Evolutionary conservation across 768 basidiomycete genomes (phyloP).

Genomic region (Tulasnella sp.): DNA sequence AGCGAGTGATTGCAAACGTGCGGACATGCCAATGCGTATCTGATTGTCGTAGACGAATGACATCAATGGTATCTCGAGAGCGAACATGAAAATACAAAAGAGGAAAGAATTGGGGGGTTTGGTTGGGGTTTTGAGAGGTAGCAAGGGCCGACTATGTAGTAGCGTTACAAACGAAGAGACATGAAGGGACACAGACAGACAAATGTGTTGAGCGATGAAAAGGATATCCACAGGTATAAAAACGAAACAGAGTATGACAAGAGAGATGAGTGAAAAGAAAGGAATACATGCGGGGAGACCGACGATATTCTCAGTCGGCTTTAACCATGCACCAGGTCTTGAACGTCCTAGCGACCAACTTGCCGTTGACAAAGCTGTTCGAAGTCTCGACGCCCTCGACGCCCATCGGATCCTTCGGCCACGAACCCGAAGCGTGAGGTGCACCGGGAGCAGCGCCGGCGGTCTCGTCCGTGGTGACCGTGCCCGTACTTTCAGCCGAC

Average conservation of each 20-base stretch:
- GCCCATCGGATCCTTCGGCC: background rate
- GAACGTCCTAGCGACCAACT: background rate
- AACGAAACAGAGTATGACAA: background rate
- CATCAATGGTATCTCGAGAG: background rate
- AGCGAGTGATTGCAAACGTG: no score
- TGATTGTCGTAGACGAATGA: background rate
- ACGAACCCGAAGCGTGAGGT: background rate
- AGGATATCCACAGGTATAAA: background rate
- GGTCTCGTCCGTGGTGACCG: background rate
- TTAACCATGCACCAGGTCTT: background rate
- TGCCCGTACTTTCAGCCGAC: background rate
- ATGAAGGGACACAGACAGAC: background rate
- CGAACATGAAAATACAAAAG: background rate
- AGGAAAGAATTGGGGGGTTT: no score
- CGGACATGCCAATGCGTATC: background rate
- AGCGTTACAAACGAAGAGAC: background rate
- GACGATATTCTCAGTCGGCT: background rate
- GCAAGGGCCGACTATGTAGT: background rate
- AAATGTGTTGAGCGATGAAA: background rate
- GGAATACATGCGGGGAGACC: background rate
- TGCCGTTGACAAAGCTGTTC: background rate
- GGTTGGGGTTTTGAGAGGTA: background rate
- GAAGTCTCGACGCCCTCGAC: background rate
- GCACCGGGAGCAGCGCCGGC: background rate
- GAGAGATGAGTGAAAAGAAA: background rate